Conservation (phyloP, 73 alveolate species). For the Diophrys sp. region DNA sequence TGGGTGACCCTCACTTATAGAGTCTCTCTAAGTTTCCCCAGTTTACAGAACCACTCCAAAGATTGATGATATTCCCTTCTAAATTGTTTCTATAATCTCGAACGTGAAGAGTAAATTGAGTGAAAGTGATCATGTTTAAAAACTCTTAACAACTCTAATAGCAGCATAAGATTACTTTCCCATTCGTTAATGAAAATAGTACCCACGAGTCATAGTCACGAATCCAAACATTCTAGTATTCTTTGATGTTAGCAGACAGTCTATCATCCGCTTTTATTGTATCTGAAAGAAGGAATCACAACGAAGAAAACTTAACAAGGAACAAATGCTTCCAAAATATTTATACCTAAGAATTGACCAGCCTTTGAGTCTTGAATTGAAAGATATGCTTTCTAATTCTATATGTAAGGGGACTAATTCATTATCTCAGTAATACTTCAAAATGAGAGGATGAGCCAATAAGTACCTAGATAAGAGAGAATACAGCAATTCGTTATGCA, state of each 20-base stretch:
- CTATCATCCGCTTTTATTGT: conserved; percentile 87
- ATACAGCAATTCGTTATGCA: conserved; percentile 43
- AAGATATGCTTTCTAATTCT: conserved; percentile 50
- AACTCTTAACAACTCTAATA: conserved; percentile 96
- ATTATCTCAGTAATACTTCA: conserved; percentile 29
- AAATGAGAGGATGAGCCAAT: conserved; percentile 34
- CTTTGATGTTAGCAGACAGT: conserved; percentile 45
- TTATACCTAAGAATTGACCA: conserved; percentile 70
- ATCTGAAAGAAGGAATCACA: conserved; percentile 92
- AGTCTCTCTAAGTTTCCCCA: no score
- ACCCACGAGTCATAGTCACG: conserved; percentile 92
- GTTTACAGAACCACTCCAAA: no score
- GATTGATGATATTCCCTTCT: no score
- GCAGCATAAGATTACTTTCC: conserved; percentile 91
- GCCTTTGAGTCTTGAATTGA: conserved; percentile 73
- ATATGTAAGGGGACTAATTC: conserved; percentile 38
- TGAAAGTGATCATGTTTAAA: conserved; percentile 85
- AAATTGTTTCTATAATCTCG: no score
- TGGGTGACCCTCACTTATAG: no score
- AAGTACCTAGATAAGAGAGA: conserved; percentile 37
- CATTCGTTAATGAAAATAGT: conserved; percentile 92
- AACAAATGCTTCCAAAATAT: conserved; percentile 92
- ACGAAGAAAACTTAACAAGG: conserved; percentile 95
- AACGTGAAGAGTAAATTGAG: no score
- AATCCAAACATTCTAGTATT: conserved; percentile 80